These are phyloP conservation scores for Zoysia matrella DNA, from an alignment of 202 grass and related monocot species.

Conservation along the genomic window DNA sequence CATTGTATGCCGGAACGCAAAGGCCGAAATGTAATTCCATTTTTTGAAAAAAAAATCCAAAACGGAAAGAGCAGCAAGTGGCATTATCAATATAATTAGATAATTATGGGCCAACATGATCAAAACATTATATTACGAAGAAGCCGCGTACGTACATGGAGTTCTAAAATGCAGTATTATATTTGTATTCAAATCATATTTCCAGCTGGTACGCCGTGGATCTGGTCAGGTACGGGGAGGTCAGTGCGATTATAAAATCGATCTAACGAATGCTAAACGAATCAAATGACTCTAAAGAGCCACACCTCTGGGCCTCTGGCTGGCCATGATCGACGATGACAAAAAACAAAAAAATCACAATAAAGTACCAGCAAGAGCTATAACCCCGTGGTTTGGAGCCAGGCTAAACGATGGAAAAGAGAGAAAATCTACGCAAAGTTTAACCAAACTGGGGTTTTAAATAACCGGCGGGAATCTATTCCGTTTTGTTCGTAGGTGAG, in stretches of 20 bases:
- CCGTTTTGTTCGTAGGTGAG: slow-evolving; percentile 7
- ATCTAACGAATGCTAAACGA: background rate
- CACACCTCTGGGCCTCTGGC: background rate
- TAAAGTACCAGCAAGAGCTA: background rate
- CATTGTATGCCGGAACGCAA: too few relatives aligned
- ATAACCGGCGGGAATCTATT: background rate
- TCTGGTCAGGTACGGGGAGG: background rate
- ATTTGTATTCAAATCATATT: background rate
- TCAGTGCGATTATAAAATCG: background rate
- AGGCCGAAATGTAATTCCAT: too few relatives aligned
- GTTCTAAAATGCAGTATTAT: too few relatives aligned
- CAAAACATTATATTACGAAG: too few relatives aligned
- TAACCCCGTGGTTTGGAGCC: slow-evolving; percentile 16
- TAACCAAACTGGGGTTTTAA: background rate
- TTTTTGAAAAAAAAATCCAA: too few relatives aligned
- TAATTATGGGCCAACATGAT: too few relatives aligned
- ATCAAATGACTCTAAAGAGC: background rate
- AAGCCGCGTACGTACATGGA: too few relatives aligned
- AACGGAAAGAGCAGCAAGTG: too few relatives aligned
- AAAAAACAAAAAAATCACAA: background rate
- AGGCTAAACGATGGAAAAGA: background rate
- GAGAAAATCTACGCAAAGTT: background rate
- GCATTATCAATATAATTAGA: too few relatives aligned
- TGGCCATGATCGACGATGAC: background rate
- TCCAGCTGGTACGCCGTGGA: slow-evolving; percentile 1